phyloP scores from a whole-genome alignment of 2,329 filamentous ascomycete species.

The Fusarium sp. region DNA sequence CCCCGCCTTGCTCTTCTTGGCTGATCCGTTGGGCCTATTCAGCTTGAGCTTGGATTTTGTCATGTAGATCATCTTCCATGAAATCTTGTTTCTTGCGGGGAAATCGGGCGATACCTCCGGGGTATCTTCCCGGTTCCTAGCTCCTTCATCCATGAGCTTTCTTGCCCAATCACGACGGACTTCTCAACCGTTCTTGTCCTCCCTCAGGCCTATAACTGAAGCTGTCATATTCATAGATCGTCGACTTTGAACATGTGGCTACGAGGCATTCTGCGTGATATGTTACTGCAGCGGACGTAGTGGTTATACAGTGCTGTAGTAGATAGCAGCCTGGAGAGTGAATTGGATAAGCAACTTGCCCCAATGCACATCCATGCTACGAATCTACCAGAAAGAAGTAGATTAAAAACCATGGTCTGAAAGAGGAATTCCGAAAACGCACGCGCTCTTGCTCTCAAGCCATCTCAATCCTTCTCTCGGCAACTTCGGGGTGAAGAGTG shows the following conservation, averaged over 20 bases:
- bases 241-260: not conserved
- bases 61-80: not conserved
- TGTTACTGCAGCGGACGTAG: too few species aligned
- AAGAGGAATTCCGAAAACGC: slow-evolving; percentile 25
- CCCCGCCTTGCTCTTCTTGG: not conserved
- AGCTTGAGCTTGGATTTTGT: not conserved
- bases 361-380: too few species aligned
- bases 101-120: slow-evolving; percentile 8
- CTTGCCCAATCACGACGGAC: not conserved
- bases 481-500: slow-evolving; percentile 7
- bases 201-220: not conserved
- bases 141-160: not conserved
- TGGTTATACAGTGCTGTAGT: too few species aligned
- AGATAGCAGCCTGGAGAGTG: too few species aligned
- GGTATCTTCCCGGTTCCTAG: slow-evolving; percentile 8
- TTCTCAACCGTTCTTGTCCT: not conserved
- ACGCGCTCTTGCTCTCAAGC: not conserved
- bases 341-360: too few species aligned
- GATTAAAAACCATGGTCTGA: slow-evolving; percentile 17
- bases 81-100: not conserved
- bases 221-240: not conserved
- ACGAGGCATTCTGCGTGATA: too few species aligned
- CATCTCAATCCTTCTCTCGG: not conserved
- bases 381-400: too few species aligned
- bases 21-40: not conserved